phyloP scores from a whole-genome alignment of 202 grass and related monocot genomes.

The Elaeis oleifera region DNA sequence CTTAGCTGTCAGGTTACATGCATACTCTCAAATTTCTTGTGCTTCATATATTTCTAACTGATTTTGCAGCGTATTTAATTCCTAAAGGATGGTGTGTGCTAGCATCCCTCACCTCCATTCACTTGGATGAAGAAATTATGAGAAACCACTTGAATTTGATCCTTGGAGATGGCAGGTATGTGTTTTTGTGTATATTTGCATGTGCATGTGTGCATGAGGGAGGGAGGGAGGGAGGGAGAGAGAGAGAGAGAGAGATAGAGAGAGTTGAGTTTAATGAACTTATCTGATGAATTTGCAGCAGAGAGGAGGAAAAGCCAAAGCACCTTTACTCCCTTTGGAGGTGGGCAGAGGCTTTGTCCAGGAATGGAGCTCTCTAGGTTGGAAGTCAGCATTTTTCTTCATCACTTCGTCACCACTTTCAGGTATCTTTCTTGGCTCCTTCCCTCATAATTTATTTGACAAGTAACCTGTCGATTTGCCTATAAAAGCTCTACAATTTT shows the following conservation, averaged over 20 bases:
- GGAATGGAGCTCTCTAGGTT: background rate
- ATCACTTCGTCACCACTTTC: constrained; percentile 17
- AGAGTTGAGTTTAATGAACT: too few relatives aligned
- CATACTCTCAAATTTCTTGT: too few relatives aligned
- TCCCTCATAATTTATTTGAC: too few relatives aligned
- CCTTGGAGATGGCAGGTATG: constrained; percentile 15
- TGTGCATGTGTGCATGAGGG: too few relatives aligned
- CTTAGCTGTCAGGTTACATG: too few relatives aligned
- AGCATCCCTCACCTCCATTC: constrained; percentile 3
- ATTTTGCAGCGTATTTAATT: constrained; percentile 8
- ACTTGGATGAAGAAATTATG: constrained; percentile 8
- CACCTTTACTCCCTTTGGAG: constrained; percentile 15
- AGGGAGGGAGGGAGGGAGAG: too few relatives aligned
- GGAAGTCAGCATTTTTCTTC: constrained; percentile 13
- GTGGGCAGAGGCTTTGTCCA: constrained; percentile 19
- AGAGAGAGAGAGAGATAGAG: too few relatives aligned
- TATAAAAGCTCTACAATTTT: too few relatives aligned
- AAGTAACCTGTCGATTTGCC: too few relatives aligned
- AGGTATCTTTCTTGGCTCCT: background rate
- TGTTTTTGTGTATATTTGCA: background rate
- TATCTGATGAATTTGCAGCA: background rate
- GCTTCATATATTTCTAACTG: too few relatives aligned
- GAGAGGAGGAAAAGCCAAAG: constrained; percentile 6
- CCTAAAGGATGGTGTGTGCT: constrained; percentile 9
- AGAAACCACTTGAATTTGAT: constrained; percentile 10